These are phyloP conservation scores for Aspergillus coremiiformis DNA, from an alignment of 495 filamentous ascomycete species.

Conservation along the genomic window DNA sequence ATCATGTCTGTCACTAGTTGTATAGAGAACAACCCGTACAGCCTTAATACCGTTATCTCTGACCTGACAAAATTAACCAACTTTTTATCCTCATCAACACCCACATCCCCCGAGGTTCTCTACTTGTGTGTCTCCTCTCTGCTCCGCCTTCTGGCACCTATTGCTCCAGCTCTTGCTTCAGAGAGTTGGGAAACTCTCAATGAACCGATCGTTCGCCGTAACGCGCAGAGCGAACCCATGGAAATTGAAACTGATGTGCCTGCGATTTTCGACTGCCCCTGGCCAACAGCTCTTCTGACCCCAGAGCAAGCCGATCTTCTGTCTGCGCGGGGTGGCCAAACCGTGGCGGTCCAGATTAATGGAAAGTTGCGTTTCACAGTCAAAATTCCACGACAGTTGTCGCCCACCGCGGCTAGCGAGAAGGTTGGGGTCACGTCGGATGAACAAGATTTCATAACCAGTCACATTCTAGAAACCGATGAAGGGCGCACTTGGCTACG, in stretches of 20 bases:
- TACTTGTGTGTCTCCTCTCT: conserved; percentile 43
- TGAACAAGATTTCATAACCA: conserved; percentile 52
- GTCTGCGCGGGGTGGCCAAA: conserved; percentile 32
- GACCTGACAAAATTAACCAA: conserved; percentile 78
- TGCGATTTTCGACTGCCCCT: conserved; percentile 44
- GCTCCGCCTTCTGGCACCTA: conserved; percentile 64
- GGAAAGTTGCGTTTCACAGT: conserved; percentile 62
- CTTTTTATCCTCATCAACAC: conserved; percentile 37
- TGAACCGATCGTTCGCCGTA: conserved; percentile 7
- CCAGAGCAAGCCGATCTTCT: conserved; percentile 42
- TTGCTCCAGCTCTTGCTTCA: conserved; percentile 69
- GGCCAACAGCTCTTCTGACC: conserved; percentile 42
- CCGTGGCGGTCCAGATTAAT: conserved; percentile 66
- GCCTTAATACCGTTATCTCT: conserved; percentile 74
- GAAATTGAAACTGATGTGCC: conserved; percentile 6
- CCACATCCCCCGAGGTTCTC: conserved; percentile 25
- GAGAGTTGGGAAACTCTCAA: conserved; percentile 67
- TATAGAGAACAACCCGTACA: conserved; percentile 57
- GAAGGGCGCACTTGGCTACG: conserved; percentile 41
- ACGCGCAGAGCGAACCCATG: neutral
- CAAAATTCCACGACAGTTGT: conserved; percentile 42
- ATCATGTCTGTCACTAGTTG: conserved; percentile 60
- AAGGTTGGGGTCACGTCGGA: conserved; percentile 12
- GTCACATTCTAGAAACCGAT: conserved; percentile 38
- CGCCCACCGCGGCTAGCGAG: conserved; percentile 13